Percentiles rank a stretch among this genome's conserved stretches.
Evolutionary conservation across 148 eudicot species (phyloP).

Genomic region (Vaccinium myrtillus): DNA sequence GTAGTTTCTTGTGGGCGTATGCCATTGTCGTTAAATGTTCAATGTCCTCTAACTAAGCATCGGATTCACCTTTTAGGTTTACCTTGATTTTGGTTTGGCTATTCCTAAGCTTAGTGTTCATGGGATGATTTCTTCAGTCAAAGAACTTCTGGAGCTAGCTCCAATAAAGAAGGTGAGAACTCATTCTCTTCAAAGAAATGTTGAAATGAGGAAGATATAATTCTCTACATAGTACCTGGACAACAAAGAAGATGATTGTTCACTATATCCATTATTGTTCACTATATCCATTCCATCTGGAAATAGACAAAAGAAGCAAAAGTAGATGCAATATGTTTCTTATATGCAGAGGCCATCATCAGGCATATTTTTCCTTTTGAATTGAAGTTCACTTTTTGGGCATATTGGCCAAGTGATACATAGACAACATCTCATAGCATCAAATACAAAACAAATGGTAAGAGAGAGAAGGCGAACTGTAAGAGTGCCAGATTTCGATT

Average conservation of each 20-base stretch:
- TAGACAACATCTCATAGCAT: background rate
- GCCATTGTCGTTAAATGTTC: background rate
- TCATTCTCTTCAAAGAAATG: constrained; percentile 1
- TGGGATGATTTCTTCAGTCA: constrained; percentile 85
- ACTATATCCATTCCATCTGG: background rate
- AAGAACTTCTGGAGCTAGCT: constrained; percentile 88
- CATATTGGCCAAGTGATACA: background rate
- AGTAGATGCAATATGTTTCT: background rate
- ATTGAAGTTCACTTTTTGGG: background rate
- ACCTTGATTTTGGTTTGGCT: constrained; percentile 93
- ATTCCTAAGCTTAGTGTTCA: constrained; percentile 76
- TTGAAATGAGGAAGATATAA: background rate
- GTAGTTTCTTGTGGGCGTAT: background rate
- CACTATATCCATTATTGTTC: background rate
- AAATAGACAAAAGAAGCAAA: constrained; percentile 3
- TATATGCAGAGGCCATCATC: background rate
- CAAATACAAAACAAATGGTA: background rate
- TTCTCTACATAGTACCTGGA: background rate
- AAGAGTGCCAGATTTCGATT: background rate
- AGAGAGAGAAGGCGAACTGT: background rate
- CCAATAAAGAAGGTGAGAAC: constrained; percentile 79
- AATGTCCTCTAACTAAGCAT: background rate
- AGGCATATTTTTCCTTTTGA: background rate
- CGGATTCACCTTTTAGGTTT: constrained; percentile 49
- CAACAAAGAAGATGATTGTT: background rate